Percentiles rank a stretch among this genome's conserved stretches.
phyloP scores from a whole-genome alignment of 352 stramenopile species.

The Elongisporangium prolatum region DNA sequence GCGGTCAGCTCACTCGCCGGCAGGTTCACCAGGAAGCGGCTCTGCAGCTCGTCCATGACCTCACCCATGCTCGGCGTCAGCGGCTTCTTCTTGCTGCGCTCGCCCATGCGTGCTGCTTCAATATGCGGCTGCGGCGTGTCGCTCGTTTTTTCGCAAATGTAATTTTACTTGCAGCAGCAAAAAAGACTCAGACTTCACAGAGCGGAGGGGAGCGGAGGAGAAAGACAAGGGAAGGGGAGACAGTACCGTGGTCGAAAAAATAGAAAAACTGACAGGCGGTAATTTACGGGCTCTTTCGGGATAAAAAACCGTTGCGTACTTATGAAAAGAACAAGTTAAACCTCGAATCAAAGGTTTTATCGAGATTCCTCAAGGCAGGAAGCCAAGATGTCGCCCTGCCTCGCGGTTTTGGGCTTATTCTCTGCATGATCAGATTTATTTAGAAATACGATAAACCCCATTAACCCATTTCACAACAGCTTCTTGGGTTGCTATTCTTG shows the following conservation, averaged over 20 bases:
- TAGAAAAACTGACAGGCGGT: not conserved
- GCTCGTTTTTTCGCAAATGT: slow-evolving; percentile 1
- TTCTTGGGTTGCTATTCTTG: not conserved
- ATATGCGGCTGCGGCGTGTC: slow-evolving; percentile 21
- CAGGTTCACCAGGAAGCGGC: slow-evolving; percentile 94
- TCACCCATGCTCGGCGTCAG: slow-evolving; percentile 70
- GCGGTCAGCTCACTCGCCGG: slow-evolving; percentile 86
- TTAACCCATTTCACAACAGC: not conserved
- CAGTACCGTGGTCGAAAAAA: not conserved
- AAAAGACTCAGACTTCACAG: not conserved
- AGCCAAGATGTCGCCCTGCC: not conserved
- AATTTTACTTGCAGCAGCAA: not conserved
- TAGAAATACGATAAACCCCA: too few relatives aligned
- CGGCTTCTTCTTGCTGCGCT: slow-evolving; percentile 54
- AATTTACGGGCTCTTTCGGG: not conserved
- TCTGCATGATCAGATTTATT: too few relatives aligned
- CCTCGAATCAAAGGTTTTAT: not conserved
- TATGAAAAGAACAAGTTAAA: not conserved
- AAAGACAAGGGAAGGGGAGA: not conserved
- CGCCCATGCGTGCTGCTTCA: slow-evolving; percentile 52
- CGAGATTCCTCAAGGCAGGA: not conserved
- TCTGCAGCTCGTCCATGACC: slow-evolving; percentile 95
- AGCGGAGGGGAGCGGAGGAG: not conserved
- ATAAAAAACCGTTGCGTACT: not conserved
- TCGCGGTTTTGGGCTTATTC: too few relatives aligned